phyloP scores from a whole-genome alignment of 2,329 filamentous ascomycete genomes.

The Nigrospora osmanthi region DNA sequence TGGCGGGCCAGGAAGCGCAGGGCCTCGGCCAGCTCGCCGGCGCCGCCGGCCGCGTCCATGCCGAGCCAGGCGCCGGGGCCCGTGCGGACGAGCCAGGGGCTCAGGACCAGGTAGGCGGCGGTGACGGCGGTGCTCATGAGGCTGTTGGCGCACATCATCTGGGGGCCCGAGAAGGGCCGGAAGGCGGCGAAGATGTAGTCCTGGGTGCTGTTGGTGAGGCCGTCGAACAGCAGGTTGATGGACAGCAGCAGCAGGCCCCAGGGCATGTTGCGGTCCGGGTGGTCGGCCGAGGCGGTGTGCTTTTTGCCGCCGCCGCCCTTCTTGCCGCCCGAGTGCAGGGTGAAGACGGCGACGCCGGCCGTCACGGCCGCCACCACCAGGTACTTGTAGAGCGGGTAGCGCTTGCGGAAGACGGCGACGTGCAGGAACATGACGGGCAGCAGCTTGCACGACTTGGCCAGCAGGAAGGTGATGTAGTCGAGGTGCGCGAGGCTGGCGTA shows the following conservation, averaged over 20 bases:
- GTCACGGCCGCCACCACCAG: slow-evolving; percentile 87
- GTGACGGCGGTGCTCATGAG: slow-evolving; percentile 77
- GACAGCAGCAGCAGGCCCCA: slow-evolving; percentile 79
- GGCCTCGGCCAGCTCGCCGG: slow-evolving; percentile 74
- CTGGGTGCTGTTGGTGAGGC: slow-evolving; percentile 92
- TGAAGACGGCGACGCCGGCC: slow-evolving; percentile 88
- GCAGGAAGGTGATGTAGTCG: slow-evolving; percentile 96
- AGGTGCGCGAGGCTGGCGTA: slow-evolving; percentile 89
- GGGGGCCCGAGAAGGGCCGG: slow-evolving; percentile 76
- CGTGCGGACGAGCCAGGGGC: slow-evolving; percentile 70
- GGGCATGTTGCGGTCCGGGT: slow-evolving; percentile 50
- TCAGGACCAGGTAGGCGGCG: slow-evolving; percentile 64
- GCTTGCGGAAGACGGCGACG: slow-evolving; percentile 79
- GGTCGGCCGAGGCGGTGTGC: slow-evolving; percentile 25
- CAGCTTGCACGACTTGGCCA: slow-evolving; percentile 96
- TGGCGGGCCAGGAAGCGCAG: slow-evolving; percentile 73
- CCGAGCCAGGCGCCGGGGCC: slow-evolving; percentile 57
- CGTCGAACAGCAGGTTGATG: slow-evolving; percentile 91
- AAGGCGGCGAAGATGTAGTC: slow-evolving; percentile 85
- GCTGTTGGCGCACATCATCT: slow-evolving; percentile 99
- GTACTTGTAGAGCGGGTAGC: slow-evolving; percentile 95
- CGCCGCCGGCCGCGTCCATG: slow-evolving; percentile 55
- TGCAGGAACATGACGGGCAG: slow-evolving; percentile 98
- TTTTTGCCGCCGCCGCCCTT: slow-evolving; percentile 34
- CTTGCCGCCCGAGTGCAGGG: slow-evolving; percentile 68